Evolutionary conservation across 176 grass and related monocot species (phyloP).

Genomic region (Triticum timopheevii): DNA sequence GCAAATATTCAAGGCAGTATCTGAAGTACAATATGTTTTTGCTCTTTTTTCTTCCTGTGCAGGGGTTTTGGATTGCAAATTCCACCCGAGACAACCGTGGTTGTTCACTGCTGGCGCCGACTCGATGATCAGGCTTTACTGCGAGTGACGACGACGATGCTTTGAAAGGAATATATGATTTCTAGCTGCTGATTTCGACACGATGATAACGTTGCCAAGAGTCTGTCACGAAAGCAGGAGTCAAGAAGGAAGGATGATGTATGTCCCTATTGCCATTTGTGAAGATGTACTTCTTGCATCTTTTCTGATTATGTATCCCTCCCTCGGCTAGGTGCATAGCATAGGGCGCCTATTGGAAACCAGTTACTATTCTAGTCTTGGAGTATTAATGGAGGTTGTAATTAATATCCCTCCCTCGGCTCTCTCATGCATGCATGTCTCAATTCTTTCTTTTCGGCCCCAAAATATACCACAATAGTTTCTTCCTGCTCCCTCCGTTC

Average conservation of each 20-base stretch:
- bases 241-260: neutral
- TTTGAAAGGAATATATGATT: neutral
- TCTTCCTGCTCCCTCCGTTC: neutral
- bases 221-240: neutral
- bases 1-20: neutral
- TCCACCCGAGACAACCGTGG: constrained; percentile 88
- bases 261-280: neutral
- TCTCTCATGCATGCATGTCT: too few relatives aligned
- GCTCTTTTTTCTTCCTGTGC: constrained; percentile 1
- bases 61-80: constrained; percentile 91
- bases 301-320: neutral
- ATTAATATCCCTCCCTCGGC: too few relatives aligned
- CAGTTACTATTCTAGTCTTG: too few relatives aligned
- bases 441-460: neutral
- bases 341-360: neutral
- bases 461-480: neutral
- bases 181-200: neutral
- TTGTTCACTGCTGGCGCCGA: constrained; percentile 89
- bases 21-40: neutral
- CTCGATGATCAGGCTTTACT: constrained; percentile 77
- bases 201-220: neutral
- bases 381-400: too few relatives aligned
- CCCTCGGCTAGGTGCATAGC: too few relatives aligned
- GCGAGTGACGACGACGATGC: constrained; percentile 37
- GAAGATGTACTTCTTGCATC: neutral